Evolutionary conservation across 2,329 filamentous ascomycete species (phyloP), one percentile per base, ranked within the genome.

Genomic region (Cercospora canescens): DNA sequence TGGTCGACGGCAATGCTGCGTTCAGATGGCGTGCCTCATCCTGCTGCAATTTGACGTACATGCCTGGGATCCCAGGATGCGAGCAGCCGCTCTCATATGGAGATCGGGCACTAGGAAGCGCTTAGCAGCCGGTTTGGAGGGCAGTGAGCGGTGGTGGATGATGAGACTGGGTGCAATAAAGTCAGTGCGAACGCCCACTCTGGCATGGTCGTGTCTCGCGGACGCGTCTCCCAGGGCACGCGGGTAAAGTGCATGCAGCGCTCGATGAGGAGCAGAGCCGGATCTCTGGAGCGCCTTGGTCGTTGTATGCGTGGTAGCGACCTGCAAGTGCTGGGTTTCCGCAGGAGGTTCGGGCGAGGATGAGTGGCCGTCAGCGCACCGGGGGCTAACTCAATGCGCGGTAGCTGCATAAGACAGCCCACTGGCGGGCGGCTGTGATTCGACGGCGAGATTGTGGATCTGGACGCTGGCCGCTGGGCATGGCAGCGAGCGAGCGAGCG

Each of bases 381-480:
- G 62, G 60, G 60, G 60, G 30, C 67, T 69, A 70, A 63, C 68
- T 65, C 62, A 60, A 60, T 59, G 62, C 59, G 61, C 56, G 35
- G 54, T 69, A 70, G 70, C 63, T 67, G 68, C 68, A 69, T 60
- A 57, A 28, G 62, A 50, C 55, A 55, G 30, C 59, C 60, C 54
- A 58, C 54, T 48, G 24, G 54, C 48, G 11, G 56, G 32, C 57
- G 35, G 41, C 50, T 62, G 62, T 71, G 69, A 71, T 71, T 71
- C 67, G 69, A 64, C 65, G 64, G 59, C 48, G 37, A 67, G 32
- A 64, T 55, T 52, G 65, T 69, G 68, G 66, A 61, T 61, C 67
- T 65, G 50, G 50, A 61, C 59, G 66, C 61, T 62, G 60, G 30
- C n/a, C 32, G 64, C 41, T 50, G 45, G 45, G 12, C 59, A 65